Percentiles rank a stretch among this genome's conserved stretches.
Evolutionary conservation across 2,329 filamentous ascomycete species (phyloP).

Genomic region (Rutstroemia sp.): DNA sequence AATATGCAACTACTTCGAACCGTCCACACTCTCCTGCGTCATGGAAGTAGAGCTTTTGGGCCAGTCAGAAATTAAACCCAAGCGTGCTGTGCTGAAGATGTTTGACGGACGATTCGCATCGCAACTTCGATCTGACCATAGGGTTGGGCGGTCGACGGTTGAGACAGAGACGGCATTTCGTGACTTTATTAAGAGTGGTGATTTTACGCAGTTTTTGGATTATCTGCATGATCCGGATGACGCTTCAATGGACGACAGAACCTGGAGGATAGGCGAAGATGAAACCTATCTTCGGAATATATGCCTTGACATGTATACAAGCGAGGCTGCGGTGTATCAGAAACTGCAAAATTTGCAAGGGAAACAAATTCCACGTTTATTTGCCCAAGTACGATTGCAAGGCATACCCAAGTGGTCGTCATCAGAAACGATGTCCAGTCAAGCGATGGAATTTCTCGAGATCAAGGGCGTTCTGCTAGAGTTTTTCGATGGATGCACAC

Average conservation of each 20-base stretch:
- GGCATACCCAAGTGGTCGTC: too few relatives aligned
- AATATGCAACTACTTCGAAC: neutral
- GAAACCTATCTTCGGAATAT: neutral
- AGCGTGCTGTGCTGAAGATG: neutral
- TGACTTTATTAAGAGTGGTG: neutral
- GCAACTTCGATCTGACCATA: neutral
- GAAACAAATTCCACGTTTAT: neutral
- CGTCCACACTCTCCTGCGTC: neutral
- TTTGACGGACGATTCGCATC: neutral
- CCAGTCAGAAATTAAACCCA: neutral
- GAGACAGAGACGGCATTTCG: neutral
- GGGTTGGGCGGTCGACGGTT: neutral
- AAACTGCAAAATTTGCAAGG: neutral
- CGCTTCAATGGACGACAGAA: neutral
- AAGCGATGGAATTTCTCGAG: neutral
- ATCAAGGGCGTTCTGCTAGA: neutral
- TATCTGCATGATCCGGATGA: neutral
- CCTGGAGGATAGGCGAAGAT: neutral
- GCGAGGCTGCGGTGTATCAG: neutral
- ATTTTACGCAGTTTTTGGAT: neutral
- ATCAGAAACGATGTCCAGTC: too few relatives aligned
- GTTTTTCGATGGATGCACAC: neutral
- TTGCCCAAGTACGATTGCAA: neutral
- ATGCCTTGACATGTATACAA: neutral
- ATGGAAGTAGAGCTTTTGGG: neutral